Evolutionary conservation across 345 rosid species (phyloP), one percentile per base, ranked within the genome.

Genomic region (Abelmoschus esculentus): DNA sequence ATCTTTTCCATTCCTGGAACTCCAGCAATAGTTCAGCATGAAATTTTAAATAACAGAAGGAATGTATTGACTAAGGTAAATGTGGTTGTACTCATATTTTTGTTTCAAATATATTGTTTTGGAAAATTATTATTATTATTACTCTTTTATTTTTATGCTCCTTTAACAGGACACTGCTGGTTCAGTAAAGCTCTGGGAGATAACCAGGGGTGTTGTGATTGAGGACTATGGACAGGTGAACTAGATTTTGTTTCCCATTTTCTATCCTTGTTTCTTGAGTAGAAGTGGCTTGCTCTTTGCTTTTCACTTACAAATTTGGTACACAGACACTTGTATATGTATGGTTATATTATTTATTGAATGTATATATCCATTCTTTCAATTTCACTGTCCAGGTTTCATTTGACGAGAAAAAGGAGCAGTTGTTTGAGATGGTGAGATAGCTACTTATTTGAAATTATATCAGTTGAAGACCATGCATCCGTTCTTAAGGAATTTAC

Each of bases 141-240:
- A 73, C 44, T 57, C 65, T 79, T 70, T 64, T 65, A 73, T 79
- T 18, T 53, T 32, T 59, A 47, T 61, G 60, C 15, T 47, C 56
- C 22, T 79, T 72, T 81, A 66, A 73, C 77, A 95, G 99, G 99
- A 91, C 70, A 81, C 93, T 73, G 90, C 82, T 75, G 98, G 92
- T 76, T 79, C 92, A 2, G 98, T 95, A 72, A 95, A 95, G 83
- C 88, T 91, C 68, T 95, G 99, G 99, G 93, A 95, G 82, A 82
- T 91, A 60, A 95, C 98, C 15, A 83, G 79, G 80, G 99, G 99
- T 61, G 77, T 83, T 78, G 90, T 89, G 67, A 79, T 90, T 67
- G 91, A 91, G 77, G 99, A 95, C 85, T 90, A 82, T 59, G 99
- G 92, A 77, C 86, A 95, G 98, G 98, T 91, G 18, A 47, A 55